These are phyloP conservation scores for Gaertneriomyces sp. DNA, from an alignment of 192 early-diverging fungal genomes.

Conservation along the genomic window DNA sequence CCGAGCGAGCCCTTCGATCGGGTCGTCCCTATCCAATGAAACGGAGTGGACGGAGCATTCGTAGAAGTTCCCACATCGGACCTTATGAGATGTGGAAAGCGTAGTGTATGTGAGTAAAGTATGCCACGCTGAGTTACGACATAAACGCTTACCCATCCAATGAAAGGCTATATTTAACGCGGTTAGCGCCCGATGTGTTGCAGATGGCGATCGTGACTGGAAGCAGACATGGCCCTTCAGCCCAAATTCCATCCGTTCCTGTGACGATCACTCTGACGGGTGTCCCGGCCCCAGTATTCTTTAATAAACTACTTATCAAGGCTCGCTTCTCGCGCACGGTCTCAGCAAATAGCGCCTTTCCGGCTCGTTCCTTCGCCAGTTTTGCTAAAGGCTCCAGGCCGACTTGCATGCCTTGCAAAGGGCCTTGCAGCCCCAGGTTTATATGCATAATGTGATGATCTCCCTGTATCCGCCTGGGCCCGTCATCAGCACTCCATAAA, in stretches of 20 bases:
- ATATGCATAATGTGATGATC: slow-evolving; percentile 93
- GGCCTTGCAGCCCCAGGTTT: slow-evolving; percentile 70
- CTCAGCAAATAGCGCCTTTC: slow-evolving; percentile 63
- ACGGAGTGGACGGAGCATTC: slow-evolving; percentile 22
- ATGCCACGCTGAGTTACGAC: too few species aligned
- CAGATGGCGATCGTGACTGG: slow-evolving; percentile 54
- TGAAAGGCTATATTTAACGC: slow-evolving; percentile 22
- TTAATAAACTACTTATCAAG: slow-evolving; percentile 62
- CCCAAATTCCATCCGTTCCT: slow-evolving; percentile 54
- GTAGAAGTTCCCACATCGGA: too few species aligned
- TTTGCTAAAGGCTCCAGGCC: slow-evolving; percentile 26
- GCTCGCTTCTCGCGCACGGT: slow-evolving; percentile 65
- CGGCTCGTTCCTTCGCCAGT: slow-evolving; percentile 28
- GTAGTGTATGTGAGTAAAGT: too few species aligned
- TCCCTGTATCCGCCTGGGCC: slow-evolving; percentile 42
- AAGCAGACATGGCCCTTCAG: slow-evolving; percentile 52
- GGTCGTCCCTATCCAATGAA: slow-evolving; percentile 66
- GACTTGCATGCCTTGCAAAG: slow-evolving; percentile 37
- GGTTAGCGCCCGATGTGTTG: slow-evolving; percentile 67
- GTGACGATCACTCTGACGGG: slow-evolving; percentile 65
- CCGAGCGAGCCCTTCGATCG: slow-evolving; percentile 50
- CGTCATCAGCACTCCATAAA: slow-evolving; percentile 60
- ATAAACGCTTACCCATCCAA: too few species aligned
- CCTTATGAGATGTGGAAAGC: too few species aligned
- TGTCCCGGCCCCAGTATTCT: slow-evolving; percentile 17